phyloP scores from a whole-genome alignment of 2,329 filamentous ascomycete species.

The Ustilaginoidea virens region DNA sequence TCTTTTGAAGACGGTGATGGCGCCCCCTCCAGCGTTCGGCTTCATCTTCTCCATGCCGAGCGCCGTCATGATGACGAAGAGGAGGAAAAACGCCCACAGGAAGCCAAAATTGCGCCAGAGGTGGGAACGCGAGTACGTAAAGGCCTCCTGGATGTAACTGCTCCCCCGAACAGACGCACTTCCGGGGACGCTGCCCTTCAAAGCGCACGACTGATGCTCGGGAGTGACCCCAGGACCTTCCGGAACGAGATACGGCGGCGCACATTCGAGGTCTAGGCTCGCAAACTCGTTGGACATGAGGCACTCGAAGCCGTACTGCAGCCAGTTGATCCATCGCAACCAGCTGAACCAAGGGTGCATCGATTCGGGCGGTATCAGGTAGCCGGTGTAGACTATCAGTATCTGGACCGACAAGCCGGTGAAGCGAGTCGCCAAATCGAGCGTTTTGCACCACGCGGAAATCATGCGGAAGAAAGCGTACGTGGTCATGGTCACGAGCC shows the following conservation, averaged over 20 bases:
- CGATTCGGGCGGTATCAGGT: slow-evolving; percentile 41
- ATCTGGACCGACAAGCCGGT: slow-evolving; percentile 42
- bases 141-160: slow-evolving; percentile 36
- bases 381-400: slow-evolving; percentile 53
- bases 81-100: slow-evolving; percentile 56
- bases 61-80: slow-evolving; percentile 60
- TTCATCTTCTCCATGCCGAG: slow-evolving; percentile 52
- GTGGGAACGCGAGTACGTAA: slow-evolving; percentile 39
- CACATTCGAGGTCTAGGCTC: slow-evolving; percentile 40
- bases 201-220: slow-evolving; percentile 37
- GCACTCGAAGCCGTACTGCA: slow-evolving; percentile 56
- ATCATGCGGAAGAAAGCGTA: slow-evolving; percentile 44
- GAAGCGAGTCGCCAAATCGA: slow-evolving; percentile 48
- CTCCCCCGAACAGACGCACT: slow-evolving; percentile 33
- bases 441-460: slow-evolving; percentile 39
- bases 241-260: slow-evolving; percentile 41
- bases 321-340: slow-evolving; percentile 52
- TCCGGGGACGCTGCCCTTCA: slow-evolving; percentile 30
- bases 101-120: slow-evolving; percentile 69
- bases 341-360: slow-evolving; percentile 47
- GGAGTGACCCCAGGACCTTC: slow-evolving; percentile 16
- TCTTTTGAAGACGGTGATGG: slow-evolving; percentile 46
- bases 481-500: slow-evolving; percentile 40
- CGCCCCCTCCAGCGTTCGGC: slow-evolving; percentile 41
- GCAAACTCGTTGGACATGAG: slow-evolving; percentile 51